Percentiles rank a stretch among this genome's conserved stretches.
These are phyloP conservation scores for Tirmania nivea DNA, from an alignment of 495 filamentous ascomycete genomes.

Conservation along the genomic window DNA sequence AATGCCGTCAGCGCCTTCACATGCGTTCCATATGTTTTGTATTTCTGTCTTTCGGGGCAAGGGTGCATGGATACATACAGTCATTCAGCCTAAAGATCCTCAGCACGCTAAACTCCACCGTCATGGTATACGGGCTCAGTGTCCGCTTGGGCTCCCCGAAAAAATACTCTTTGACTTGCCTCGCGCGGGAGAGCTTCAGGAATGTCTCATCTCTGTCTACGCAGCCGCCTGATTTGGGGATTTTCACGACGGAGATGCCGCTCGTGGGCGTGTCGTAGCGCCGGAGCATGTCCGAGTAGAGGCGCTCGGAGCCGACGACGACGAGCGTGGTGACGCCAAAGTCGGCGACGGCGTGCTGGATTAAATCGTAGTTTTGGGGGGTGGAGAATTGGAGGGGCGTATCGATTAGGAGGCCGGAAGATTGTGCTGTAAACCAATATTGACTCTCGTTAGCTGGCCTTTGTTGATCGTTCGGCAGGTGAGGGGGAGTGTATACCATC, in stretches of 20 bases:
- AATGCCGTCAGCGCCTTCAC: too few relatives aligned
- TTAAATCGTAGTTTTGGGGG: constrained; percentile 46
- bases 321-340: constrained; percentile 69
- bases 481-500: constrained; percentile 12
- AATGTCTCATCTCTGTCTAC: constrained; percentile 59
- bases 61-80: too few relatives aligned
- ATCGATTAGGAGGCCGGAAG: constrained; percentile 67
- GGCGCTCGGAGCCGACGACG: constrained; percentile 60
- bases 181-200: constrained; percentile 45
- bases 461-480: background rate
- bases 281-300: constrained; percentile 55
- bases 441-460: constrained; percentile 1
- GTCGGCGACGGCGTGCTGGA: constrained; percentile 68
- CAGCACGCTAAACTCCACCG: constrained; percentile 49
- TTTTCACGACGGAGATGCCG: constrained; percentile 46
- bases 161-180: constrained; percentile 75
- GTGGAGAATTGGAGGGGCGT: constrained; percentile 46
- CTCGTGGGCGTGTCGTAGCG: constrained; percentile 44
- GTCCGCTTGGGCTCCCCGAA: constrained; percentile 54
- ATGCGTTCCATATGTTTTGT: too few relatives aligned
- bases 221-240: constrained; percentile 75
- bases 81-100: constrained; percentile 35
- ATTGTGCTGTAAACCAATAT: constrained; percentile 33
- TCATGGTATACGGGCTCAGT: constrained; percentile 65
- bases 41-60: too few relatives aligned